Conservation (phyloP, 139 green algal genomes). For the Coelastrella sp. region DNA sequence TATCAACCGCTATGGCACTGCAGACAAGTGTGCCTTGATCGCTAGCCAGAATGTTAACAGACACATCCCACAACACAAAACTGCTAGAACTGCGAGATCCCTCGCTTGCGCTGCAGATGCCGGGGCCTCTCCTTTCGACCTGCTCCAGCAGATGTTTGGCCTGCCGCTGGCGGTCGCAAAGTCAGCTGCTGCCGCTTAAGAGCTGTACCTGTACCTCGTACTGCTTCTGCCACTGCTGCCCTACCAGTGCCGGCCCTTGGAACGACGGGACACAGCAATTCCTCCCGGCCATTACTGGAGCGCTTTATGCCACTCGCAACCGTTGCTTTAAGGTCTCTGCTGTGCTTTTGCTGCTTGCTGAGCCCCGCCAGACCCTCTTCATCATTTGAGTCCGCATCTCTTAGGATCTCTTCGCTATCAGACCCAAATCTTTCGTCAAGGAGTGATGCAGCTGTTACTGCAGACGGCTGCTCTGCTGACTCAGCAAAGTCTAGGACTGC, state of each 20-base stretch:
- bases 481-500: conserved; percentile 9
- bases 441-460: conserved; percentile 4
- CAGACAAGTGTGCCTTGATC: no score
- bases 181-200: conserved; percentile 20
- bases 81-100: no score
- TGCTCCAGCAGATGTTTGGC: no score
- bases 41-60: no score
- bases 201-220: no score
- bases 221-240: background rate
- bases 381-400: conserved; percentile 26
- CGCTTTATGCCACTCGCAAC: no score
- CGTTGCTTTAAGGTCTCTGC: background rate
- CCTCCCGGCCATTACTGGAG: background rate
- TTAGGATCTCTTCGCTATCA: conserved; percentile 29
- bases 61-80: no score
- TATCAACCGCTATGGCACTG: no score
- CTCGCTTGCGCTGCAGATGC: no score
- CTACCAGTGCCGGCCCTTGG: background rate
- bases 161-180: no score
- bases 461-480: background rate
- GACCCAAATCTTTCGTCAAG: conserved; percentile 15
- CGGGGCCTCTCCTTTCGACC: no score
- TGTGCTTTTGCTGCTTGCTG: background rate
- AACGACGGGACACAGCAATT: conserved; percentile 33
- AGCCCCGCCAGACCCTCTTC: background rate